Evolutionary conservation across 352 stramenopile species (phyloP).

Genomic region (Globisporangium okanoganense): DNA sequence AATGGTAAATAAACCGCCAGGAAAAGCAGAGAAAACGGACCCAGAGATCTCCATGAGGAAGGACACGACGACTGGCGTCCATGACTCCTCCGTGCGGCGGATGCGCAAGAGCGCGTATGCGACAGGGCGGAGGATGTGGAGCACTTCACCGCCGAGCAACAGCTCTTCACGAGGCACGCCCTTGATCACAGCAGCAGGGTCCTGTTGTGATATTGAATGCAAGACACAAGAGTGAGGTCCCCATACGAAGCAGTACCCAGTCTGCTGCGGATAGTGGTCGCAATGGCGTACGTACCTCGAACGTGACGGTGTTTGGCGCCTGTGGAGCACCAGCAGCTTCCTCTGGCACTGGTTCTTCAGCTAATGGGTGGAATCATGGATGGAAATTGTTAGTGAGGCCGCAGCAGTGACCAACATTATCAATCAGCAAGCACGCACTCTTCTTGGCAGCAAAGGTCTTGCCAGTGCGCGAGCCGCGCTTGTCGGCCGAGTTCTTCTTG

Average conservation of each 20-base stretch:
- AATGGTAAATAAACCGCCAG: background rate
- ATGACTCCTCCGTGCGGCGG: conserved; percentile 49
- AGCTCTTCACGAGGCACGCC: conserved; percentile 35
- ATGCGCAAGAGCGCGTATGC: conserved; percentile 69
- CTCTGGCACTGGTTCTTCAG: conserved; percentile 22
- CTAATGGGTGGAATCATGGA: conserved; percentile 10
- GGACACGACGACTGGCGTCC: conserved; percentile 51
- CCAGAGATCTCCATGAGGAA: conserved; percentile 58
- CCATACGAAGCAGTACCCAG: background rate
- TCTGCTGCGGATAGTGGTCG: background rate
- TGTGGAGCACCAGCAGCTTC: conserved; percentile 12
- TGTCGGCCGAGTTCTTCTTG: conserved; percentile 37
- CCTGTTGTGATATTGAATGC: conserved; percentile 21
- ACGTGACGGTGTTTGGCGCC: conserved; percentile 42
- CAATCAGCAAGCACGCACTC: conserved; percentile 2
- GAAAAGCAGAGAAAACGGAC: conserved; percentile 20
- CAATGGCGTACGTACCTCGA: conserved; percentile 42
- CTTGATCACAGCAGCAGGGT: conserved; percentile 39
- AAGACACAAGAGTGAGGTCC: background rate
- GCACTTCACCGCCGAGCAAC: conserved; percentile 62
- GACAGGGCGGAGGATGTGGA: conserved; percentile 73
- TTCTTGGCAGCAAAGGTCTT: conserved; percentile 62
- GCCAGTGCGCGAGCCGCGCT: conserved; percentile 62
- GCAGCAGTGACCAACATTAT: background rate
- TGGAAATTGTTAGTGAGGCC: background rate